Percentiles rank a stretch among this genome's conserved stretches.
These are phyloP conservation scores for Ichthyophthirius multifiliis DNA, from an alignment of 169 alveolate species.

Conservation along the genomic window DNA sequence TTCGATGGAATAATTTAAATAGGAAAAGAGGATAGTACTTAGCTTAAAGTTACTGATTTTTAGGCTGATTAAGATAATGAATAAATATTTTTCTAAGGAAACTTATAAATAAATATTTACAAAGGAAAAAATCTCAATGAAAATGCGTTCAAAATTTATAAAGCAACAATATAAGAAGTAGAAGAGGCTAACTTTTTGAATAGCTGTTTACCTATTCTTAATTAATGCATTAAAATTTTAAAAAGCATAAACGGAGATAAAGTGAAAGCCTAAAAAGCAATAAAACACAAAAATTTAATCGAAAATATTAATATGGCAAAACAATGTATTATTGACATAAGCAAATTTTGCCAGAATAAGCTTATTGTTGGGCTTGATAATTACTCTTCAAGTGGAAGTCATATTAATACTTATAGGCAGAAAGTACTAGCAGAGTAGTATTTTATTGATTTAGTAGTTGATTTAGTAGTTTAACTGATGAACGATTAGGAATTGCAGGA, in stretches of 20 bases:
- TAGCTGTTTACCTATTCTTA: constrained; percentile 5
- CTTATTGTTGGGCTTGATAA: not conserved
- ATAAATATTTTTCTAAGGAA: too few relatives aligned
- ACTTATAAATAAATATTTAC: too few relatives aligned
- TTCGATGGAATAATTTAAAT: too few relatives aligned
- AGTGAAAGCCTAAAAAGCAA: too few relatives aligned
- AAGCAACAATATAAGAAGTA: constrained; percentile 14
- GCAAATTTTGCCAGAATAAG: not conserved
- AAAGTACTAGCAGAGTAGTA: not conserved
- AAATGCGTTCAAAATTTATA: constrained; percentile 2
- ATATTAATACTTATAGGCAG: not conserved
- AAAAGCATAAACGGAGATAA: too few relatives aligned
- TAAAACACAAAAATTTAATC: too few relatives aligned
- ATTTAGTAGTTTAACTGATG: not conserved
- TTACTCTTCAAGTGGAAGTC: not conserved
- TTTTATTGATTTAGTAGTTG: not conserved
- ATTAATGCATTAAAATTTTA: too few relatives aligned
- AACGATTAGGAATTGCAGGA: not conserved
- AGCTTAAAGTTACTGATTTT: too few relatives aligned
- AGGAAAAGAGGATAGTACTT: too few relatives aligned
- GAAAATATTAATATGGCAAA: not conserved
- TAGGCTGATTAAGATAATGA: too few relatives aligned
- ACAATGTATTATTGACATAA: not conserved
- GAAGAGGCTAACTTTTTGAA: not conserved
- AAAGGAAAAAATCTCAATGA: too few relatives aligned